phyloP scores from a whole-genome alignment of 768 basidiomycete species.

The Russula virescens region DNA sequence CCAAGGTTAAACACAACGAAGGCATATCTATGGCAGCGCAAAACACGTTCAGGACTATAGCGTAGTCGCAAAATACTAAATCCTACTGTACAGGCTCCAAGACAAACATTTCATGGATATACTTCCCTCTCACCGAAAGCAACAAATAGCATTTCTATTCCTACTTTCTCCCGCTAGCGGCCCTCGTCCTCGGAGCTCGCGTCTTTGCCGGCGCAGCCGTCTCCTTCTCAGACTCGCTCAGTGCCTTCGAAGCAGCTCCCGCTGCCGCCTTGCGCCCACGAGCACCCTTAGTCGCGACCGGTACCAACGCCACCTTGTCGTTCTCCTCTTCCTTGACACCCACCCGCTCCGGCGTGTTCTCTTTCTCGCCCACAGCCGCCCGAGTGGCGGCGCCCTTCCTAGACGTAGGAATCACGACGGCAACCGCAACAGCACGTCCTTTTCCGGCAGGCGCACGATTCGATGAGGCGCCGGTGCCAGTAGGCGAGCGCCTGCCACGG shows the following conservation, averaged over 20 bases:
- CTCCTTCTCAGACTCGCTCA: constrained; percentile 24
- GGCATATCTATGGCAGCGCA: neutral
- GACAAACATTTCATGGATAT: neutral
- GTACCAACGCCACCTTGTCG: constrained; percentile 1
- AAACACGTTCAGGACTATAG: neutral
- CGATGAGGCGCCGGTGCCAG: constrained; percentile 11
- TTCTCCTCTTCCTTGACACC: constrained; percentile 16
- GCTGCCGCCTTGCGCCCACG: constrained; percentile 14
- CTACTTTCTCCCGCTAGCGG: constrained; percentile 17
- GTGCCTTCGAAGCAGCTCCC: constrained; percentile 8
- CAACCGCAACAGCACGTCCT: constrained; percentile 1
- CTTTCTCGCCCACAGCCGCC: constrained; percentile 26
- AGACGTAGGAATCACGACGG: neutral
- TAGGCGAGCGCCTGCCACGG: constrained; percentile 25
- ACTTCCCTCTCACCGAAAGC: neutral
- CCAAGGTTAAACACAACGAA: neutral
- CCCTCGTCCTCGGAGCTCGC: constrained; percentile 23
- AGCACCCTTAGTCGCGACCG: neutral
- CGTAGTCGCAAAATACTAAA: too few species aligned
- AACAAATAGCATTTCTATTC: neutral
- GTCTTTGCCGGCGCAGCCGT: constrained; percentile 15
- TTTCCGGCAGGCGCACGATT: constrained; percentile 11
- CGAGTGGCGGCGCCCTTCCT: constrained; percentile 1
- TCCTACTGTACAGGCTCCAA: neutral
- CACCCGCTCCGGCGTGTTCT: constrained; percentile 32